phyloP scores from a whole-genome alignment of 176 grass and related monocot species.

The sorghum (Sorghum bicolor) region Sorghum_bicolor_NCBIv3 NC_012871.2:2148501-2149000 shows the following conservation, averaged over 20 bases:
- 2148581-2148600: neutral
- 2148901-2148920: no score
- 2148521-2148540: conserved; percentile 22
- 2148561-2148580: neutral
- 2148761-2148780: neutral
- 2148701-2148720: neutral
- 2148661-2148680: conserved; percentile 1
- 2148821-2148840: neutral
- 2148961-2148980: neutral
- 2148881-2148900: no score
- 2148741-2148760: neutral
- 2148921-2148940: neutral
- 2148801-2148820: neutral
- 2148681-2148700: conserved; percentile 12
- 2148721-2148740: neutral
- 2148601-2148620: neutral
- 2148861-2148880: neutral
- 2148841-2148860: neutral
- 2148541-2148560: conserved; percentile 7
- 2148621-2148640: rapidly evolving
- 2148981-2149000: neutral
- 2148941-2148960: neutral
- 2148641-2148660: neutral
- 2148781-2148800: neutral
- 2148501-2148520: neutral